These are phyloP conservation scores for Suillus paluster DNA, from an alignment of 768 basidiomycete species.

Conservation along the genomic window DNA sequence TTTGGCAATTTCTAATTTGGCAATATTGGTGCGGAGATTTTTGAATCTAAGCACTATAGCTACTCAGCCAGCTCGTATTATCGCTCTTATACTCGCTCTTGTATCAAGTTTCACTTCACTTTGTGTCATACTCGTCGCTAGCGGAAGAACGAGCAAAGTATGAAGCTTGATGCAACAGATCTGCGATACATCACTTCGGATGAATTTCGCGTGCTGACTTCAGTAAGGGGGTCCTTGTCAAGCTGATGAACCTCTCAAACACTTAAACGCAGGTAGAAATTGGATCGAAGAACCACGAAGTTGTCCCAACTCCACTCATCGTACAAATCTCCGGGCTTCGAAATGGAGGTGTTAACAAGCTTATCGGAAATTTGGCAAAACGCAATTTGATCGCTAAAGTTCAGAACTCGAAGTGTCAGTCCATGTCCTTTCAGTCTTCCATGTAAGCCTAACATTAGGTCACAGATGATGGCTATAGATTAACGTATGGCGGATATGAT, in stretches of 20 bases:
- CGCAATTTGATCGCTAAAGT: constrained; percentile 88
- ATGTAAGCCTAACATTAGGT: constrained; percentile 10
- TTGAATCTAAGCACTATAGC: background rate
- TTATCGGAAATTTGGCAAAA: constrained; percentile 89
- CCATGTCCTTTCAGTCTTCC: background rate
- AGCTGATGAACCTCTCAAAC: constrained; percentile 5
- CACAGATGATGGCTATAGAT: constrained; percentile 92
- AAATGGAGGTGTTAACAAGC: constrained; percentile 92
- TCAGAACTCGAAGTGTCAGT: constrained; percentile 88
- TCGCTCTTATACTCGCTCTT: too few species aligned
- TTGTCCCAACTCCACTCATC: constrained; percentile 88
- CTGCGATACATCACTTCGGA: constrained; percentile 90
- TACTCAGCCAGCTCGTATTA: background rate
- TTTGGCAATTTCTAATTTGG: constrained; percentile 1
- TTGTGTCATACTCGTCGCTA: background rate
- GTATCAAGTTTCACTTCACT: background rate
- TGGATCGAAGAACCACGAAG: constrained; percentile 97
- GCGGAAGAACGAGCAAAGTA: constrained; percentile 32
- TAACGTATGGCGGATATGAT: constrained; percentile 99
- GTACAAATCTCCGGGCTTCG: constrained; percentile 92
- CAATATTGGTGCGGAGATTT: background rate
- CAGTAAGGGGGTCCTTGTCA: constrained; percentile 49
- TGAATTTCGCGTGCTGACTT: constrained; percentile 95
- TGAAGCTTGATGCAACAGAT: constrained; percentile 96
- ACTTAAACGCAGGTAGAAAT: constrained; percentile 77